Evolutionary conservation across 768 basidiomycete genomes (phyloP).

Genomic region (Russula sp.): DNA sequence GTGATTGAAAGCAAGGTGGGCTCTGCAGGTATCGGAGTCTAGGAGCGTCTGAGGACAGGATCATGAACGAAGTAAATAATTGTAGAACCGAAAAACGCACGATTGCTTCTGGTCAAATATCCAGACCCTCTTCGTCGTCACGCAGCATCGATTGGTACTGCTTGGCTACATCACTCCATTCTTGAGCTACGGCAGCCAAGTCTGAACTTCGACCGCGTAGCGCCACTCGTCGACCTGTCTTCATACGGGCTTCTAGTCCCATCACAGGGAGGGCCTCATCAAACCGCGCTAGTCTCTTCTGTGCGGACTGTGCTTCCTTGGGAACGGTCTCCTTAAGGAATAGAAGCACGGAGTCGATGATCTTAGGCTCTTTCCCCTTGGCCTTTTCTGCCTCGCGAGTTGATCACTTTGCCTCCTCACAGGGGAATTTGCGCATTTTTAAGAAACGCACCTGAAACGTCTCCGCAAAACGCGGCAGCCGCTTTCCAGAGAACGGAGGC

Average conservation of each 20-base stretch:
- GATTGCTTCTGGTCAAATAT: neutral
- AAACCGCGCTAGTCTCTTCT: slow-evolving; percentile 1
- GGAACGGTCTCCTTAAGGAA: slow-evolving; percentile 14
- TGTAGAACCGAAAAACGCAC: neutral
- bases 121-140: slow-evolving; percentile 3
- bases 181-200: neutral
- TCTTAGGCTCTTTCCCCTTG: neutral
- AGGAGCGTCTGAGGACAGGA: neutral
- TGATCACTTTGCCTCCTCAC: neutral
- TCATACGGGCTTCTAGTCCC: slow-evolving; percentile 13
- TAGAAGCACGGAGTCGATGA: slow-evolving; percentile 4
- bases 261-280: slow-evolving; percentile 10
- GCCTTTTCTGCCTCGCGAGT: slow-evolving; percentile 1
- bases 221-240: slow-evolving; percentile 2
- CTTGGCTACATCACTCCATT: slow-evolving; percentile 10
- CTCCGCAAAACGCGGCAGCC: neutral
- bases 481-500: slow-evolving; percentile 5
- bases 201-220: slow-evolving; percentile 1
- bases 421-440: neutral
- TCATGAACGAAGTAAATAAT: neutral
- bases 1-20: slow-evolving; percentile 46
- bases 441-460: slow-evolving; percentile 1
- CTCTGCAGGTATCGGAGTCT: neutral
- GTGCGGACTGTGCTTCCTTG: slow-evolving; percentile 5
- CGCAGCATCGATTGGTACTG: slow-evolving; percentile 14